Conservation (phyloP, 78 protist species). For the Trichosphaerium sp. region DNA sequence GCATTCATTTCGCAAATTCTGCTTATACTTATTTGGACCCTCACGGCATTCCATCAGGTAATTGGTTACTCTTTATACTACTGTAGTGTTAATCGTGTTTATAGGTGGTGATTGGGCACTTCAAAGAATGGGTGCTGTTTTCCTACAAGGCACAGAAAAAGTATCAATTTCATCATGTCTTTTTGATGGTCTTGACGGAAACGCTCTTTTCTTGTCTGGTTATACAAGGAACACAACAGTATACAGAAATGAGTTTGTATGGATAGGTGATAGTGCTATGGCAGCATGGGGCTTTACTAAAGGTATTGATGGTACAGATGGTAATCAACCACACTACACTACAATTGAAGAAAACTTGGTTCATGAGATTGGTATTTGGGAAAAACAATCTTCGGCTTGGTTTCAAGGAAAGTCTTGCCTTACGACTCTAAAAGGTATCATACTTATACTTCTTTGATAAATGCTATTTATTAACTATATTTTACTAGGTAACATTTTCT, state of each 20-base stretch:
- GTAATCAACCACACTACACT: constrained; percentile 10
- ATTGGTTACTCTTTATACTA: too few species aligned
- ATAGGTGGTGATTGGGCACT: constrained; percentile 49
- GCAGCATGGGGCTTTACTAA: constrained; percentile 26
- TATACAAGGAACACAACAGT: too few species aligned
- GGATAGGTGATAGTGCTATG: constrained; percentile 2
- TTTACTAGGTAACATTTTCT: constrained; percentile 19
- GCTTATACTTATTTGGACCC: constrained; percentile 14
- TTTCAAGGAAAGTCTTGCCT: constrained; percentile 16
- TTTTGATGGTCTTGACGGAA: too few species aligned
- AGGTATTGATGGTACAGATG: too few species aligned
- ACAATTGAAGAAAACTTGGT: background rate
- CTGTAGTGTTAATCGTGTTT: too few species aligned
- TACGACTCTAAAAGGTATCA: background rate
- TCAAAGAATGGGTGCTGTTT: constrained; percentile 14
- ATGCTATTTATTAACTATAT: too few species aligned
- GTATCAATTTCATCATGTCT: background rate
- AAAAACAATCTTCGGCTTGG: constrained; percentile 14
- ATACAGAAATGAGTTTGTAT: background rate
- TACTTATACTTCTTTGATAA: too few species aligned
- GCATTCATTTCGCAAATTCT: constrained; percentile 1
- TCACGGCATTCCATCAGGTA: constrained; percentile 32
- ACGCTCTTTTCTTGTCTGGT: too few species aligned
- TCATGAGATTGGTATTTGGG: constrained; percentile 22
- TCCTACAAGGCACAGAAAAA: background rate